Conservation (phyloP, 2,329 filamentous ascomycete species). For the Corniculantispora saksenae region DNA sequence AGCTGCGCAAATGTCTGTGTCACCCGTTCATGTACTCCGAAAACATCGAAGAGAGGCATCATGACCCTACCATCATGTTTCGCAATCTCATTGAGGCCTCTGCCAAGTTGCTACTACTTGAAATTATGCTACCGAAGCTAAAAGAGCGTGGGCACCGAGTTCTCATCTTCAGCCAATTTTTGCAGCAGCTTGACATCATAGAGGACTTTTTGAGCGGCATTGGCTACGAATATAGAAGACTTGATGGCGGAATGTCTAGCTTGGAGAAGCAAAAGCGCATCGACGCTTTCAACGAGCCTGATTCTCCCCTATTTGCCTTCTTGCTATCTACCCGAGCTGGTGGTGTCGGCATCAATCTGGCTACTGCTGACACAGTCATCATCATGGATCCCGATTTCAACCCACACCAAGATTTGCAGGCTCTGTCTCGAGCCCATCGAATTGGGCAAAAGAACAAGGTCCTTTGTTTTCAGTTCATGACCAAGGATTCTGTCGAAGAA, state of each 20-base stretch:
- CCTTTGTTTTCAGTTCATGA: conserved; percentile 92
- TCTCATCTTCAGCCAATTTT: conserved; percentile 93
- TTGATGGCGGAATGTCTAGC: conserved; percentile 81
- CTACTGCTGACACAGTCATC: conserved; percentile 95
- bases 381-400: conserved; percentile 98
- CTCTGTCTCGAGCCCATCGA: conserved; percentile 88
- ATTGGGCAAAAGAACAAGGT: conserved; percentile 97
- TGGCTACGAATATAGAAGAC: conserved; percentile 70
- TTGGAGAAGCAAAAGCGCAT: conserved; percentile 93
- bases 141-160: conserved; percentile 85
- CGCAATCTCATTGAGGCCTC: conserved; percentile 89
- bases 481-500: conserved; percentile 84
- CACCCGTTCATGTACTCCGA: conserved; percentile 94
- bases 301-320: conserved; percentile 84
- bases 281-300: conserved; percentile 85
- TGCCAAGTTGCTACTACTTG: conserved; percentile 80
- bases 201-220: conserved; percentile 88
- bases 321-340: conserved; percentile 91
- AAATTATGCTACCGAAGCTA: conserved; percentile 84
- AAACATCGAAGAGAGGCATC: conserved; percentile 80
- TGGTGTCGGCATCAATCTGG: conserved; percentile 95
- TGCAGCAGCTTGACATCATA: conserved; percentile 82
- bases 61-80: conserved; percentile 63
- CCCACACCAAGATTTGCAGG: conserved; percentile 96
- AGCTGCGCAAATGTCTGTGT: conserved; percentile 89